Percentiles rank a stretch among this genome's conserved stretches.
These are phyloP conservation scores for Alternaria sp. DNA, from an alignment of 2,329 filamentous ascomycete species.

Conservation along the genomic window DNA sequence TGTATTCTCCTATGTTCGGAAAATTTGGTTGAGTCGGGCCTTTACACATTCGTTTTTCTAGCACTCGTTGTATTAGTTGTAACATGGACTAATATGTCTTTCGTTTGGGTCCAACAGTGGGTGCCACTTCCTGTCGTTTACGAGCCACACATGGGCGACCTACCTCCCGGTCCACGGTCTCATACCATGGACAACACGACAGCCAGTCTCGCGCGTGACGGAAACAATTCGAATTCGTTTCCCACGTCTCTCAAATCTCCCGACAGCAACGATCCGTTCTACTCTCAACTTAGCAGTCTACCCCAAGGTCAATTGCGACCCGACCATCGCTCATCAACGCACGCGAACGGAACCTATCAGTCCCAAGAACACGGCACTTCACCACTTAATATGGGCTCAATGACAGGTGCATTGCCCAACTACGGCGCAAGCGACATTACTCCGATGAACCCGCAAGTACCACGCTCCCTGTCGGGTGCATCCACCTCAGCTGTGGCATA, in stretches of 20 bases:
- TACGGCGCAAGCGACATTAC: slow-evolving; percentile 31
- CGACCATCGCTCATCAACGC: slow-evolving; percentile 37
- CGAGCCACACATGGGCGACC: slow-evolving; percentile 50
- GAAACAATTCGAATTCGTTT: slow-evolving; percentile 23
- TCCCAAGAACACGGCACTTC: slow-evolving; percentile 34
- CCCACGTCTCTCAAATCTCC: slow-evolving; percentile 26
- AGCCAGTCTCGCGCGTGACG: slow-evolving; percentile 37
- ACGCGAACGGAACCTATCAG: slow-evolving; percentile 31
- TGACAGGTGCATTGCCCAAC: slow-evolving; percentile 47
- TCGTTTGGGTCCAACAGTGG: slow-evolving; percentile 53
- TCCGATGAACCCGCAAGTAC: slow-evolving; percentile 27
- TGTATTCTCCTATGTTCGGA: slow-evolving; percentile 20
- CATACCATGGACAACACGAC: slow-evolving; percentile 40
- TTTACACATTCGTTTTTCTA: slow-evolving; percentile 28
- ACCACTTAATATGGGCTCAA: slow-evolving; percentile 46
- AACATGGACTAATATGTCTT: slow-evolving; percentile 52
- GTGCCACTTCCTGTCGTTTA: slow-evolving; percentile 49
- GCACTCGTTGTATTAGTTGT: slow-evolving; percentile 20
- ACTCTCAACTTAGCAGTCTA: slow-evolving; percentile 46
- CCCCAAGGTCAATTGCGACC: slow-evolving; percentile 35
- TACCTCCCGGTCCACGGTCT: slow-evolving; percentile 39
- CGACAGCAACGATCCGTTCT: slow-evolving; percentile 41
- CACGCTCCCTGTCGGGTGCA: slow-evolving; percentile 45
- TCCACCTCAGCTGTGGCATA: slow-evolving; percentile 50
- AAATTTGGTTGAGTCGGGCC: slow-evolving; percentile 10